Conservation (phyloP, 2,329 filamentous ascomycete species). For the Pezicula radicicola region DNA sequence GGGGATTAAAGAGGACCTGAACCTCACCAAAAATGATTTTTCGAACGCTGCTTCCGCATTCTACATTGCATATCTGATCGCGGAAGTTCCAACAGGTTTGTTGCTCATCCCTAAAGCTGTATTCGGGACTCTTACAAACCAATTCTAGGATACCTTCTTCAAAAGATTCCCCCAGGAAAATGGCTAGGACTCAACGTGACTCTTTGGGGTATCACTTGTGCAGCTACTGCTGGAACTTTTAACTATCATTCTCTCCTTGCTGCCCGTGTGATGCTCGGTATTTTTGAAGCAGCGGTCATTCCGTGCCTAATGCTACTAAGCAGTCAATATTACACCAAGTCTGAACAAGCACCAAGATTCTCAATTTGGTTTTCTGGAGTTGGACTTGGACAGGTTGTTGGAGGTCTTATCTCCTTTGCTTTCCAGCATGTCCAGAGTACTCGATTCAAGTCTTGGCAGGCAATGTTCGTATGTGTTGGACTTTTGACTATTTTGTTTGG, state of each 20-base stretch:
- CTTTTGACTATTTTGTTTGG: constrained; percentile 42
- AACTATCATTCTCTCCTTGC: constrained; percentile 52
- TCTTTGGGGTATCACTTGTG: constrained; percentile 56
- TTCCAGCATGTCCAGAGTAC: constrained; percentile 47
- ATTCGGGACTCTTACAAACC: not conserved
- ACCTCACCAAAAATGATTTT: constrained; percentile 57
- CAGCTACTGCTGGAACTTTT: constrained; percentile 49
- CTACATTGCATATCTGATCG: constrained; percentile 58
- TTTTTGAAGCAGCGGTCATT: constrained; percentile 58
- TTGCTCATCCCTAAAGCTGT: not conserved
- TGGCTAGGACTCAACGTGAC: constrained; percentile 57
- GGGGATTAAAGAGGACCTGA: constrained; percentile 54
- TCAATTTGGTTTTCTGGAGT: constrained; percentile 60
- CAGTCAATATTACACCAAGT: constrained; percentile 55
- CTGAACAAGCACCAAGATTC: constrained; percentile 56
- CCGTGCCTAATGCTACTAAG: constrained; percentile 60
- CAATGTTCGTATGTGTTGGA: constrained; percentile 49
- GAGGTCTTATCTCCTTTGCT: constrained; percentile 45
- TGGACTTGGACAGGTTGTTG: constrained; percentile 48
- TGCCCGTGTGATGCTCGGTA: constrained; percentile 55
- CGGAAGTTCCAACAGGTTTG: constrained; percentile 57
- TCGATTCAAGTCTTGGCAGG: constrained; percentile 39
- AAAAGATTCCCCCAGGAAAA: constrained; percentile 57
- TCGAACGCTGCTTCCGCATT: constrained; percentile 59
- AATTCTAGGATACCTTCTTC: constrained; percentile 50